phyloP scores from a whole-genome alignment of 225 moss, liverwort and hornwort species.

The Straminergon stramineum region DNA sequence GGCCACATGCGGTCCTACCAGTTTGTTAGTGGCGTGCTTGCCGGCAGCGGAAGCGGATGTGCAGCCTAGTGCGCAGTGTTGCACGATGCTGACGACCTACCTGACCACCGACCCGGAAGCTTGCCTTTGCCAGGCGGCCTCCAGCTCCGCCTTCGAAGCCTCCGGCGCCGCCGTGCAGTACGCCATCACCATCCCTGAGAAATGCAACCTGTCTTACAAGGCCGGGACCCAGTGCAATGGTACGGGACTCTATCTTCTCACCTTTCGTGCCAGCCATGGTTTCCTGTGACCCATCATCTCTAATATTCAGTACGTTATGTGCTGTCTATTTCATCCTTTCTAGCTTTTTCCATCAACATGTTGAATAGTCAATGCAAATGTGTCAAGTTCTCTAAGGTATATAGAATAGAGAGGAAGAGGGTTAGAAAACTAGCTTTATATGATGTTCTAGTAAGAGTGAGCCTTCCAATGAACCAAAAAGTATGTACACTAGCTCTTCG shows the following conservation, averaged over 20 bases:
- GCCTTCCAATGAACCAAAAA: not conserved
- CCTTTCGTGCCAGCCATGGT: not conserved
- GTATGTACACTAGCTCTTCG: no score
- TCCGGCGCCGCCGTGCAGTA: slow-evolving; percentile 8
- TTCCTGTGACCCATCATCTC: not conserved
- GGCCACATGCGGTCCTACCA: slow-evolving; percentile 3
- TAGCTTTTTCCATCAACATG: not conserved
- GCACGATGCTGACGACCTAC: slow-evolving; percentile 10
- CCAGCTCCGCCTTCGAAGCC: not conserved
- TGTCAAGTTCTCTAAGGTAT: not conserved
- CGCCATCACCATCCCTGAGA: slow-evolving; percentile 17
- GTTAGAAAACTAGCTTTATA: not conserved
- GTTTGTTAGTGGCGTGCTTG: slow-evolving; percentile 12
- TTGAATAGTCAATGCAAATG: not conserved
- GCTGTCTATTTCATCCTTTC: not conserved
- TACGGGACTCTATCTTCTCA: not conserved
- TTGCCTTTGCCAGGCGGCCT: slow-evolving; percentile 26
- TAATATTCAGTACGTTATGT: not conserved
- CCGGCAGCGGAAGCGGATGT: slow-evolving; percentile 9
- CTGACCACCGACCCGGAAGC: not conserved
- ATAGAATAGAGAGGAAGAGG: not conserved
- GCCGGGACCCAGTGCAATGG: slow-evolving; percentile 28
- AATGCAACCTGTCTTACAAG: slow-evolving; percentile 19
- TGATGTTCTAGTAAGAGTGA: not conserved
- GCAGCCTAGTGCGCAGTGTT: not conserved